Conservation (phyloP, 352 stramenopile species). For the Phytophthora pluvialis region DNA sequence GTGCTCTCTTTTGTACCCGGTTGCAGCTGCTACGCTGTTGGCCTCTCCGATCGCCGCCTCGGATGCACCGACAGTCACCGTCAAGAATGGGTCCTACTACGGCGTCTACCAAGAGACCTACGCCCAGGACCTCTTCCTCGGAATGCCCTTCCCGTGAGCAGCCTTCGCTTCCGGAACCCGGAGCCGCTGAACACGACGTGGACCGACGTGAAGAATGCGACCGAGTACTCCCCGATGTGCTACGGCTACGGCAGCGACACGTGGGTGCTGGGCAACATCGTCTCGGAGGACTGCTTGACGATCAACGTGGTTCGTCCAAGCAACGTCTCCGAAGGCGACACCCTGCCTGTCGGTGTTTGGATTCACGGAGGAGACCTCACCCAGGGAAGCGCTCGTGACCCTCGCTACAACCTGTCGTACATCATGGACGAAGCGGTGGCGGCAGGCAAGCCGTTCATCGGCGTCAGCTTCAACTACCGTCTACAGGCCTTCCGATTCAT, state of each 20-base stretch:
- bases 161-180: constrained; percentile 34
- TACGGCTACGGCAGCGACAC: constrained; percentile 32
- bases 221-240: constrained; percentile 47
- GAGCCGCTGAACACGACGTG: constrained; percentile 32
- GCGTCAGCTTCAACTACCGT: constrained; percentile 52
- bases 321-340: constrained; percentile 16
- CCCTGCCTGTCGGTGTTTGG: constrained; percentile 37
- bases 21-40: constrained; percentile 3
- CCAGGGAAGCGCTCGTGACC: constrained; percentile 33
- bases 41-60: constrained; percentile 2
- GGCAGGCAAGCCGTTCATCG: constrained; percentile 38
- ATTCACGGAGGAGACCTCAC: constrained; percentile 34
- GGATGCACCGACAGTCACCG: constrained; percentile 15
- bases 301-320: constrained; percentile 40
- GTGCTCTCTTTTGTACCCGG: no score
- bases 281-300: constrained; percentile 35
- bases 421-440: constrained; percentile 27
- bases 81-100: constrained; percentile 41
- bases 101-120: constrained; percentile 35
- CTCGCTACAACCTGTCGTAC: constrained; percentile 43
- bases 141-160: constrained; percentile 34
- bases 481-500: constrained; percentile 42
- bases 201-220: constrained; percentile 33
- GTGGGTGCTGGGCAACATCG: constrained; percentile 28
- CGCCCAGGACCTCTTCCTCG: constrained; percentile 39